A percentile compares a stretch with the other conserved stretches of the same genome.
phyloP scores from a whole-genome alignment of 331 rosid genomes.

The Quercus phellos region DNA sequence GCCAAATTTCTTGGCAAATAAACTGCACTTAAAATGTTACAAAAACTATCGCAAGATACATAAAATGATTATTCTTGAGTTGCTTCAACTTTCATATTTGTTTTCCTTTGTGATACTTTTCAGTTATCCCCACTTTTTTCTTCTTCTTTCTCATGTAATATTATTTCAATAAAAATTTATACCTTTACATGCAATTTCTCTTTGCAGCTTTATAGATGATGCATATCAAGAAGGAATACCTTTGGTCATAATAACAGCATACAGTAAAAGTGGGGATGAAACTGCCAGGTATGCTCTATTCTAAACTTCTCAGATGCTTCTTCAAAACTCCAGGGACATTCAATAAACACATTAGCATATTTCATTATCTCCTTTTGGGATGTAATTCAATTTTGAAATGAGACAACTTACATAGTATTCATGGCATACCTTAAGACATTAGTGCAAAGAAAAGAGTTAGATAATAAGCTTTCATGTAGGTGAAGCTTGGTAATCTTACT shows the following conservation, averaged over 20 bases:
- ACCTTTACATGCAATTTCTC: conserved; percentile 19
- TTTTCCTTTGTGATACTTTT: background rate
- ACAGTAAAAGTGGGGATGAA: conserved; percentile 57
- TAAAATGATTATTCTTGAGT: too few species aligned
- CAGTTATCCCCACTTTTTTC: background rate
- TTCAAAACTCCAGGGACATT: background rate
- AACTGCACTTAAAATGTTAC: too few species aligned
- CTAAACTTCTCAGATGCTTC: background rate
- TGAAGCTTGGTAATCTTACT: too few species aligned
- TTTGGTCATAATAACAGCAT: conserved; percentile 68
- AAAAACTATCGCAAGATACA: too few species aligned
- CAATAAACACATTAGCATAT: background rate
- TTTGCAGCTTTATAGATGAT: conserved; percentile 74
- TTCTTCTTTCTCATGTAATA: background rate
- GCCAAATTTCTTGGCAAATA: too few species aligned
- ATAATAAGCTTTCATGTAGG: too few species aligned
- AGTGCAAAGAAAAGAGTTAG: background rate
- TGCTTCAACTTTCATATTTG: too few species aligned
- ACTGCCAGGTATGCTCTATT: conserved; percentile 52
- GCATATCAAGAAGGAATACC: conserved; percentile 67
- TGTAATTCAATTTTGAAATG: background rate
- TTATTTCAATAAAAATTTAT: background rate
- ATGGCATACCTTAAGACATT: background rate
- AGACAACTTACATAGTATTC: background rate
- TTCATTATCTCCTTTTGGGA: background rate